Evolutionary conservation across 2,329 filamentous ascomycete genomes (phyloP).

Genomic region (Penicillium sp.): DNA sequence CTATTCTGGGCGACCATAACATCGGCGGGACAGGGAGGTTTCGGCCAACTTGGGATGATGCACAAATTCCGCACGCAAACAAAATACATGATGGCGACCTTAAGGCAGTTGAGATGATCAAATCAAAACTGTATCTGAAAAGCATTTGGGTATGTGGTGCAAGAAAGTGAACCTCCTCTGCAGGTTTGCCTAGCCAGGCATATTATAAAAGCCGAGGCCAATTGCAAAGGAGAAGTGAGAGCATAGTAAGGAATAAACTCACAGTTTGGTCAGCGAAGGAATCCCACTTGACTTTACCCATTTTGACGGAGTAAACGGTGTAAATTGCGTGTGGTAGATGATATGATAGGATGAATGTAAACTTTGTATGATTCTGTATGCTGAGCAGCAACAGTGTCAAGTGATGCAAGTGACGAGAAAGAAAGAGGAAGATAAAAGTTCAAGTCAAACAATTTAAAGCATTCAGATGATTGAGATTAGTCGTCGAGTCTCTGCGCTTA

Average conservation of each 20-base stretch:
- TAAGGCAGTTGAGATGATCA: neutral
- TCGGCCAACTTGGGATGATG: too few relatives aligned
- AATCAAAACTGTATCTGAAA: neutral
- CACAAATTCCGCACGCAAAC: too few relatives aligned
- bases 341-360: neutral
- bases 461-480: neutral
- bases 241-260: neutral
- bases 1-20: neutral
- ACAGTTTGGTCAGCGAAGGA: neutral
- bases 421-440: neutral
- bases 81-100: neutral
- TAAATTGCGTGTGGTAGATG: neutral
- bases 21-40: too few relatives aligned
- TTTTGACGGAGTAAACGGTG: neutral
- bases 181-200: neutral
- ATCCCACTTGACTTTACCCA: neutral
- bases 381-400: neutral
- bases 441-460: neutral
- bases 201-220: neutral
- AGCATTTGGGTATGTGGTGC: too few relatives aligned
- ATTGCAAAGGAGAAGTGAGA: neutral
- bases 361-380: neutral
- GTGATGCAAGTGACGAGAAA: neutral
- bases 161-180: neutral
- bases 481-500: neutral